These are phyloP conservation scores for Tetracladium maxilliforme DNA, from an alignment of 2,329 filamentous ascomycete genomes.

Conservation along the genomic window DNA sequence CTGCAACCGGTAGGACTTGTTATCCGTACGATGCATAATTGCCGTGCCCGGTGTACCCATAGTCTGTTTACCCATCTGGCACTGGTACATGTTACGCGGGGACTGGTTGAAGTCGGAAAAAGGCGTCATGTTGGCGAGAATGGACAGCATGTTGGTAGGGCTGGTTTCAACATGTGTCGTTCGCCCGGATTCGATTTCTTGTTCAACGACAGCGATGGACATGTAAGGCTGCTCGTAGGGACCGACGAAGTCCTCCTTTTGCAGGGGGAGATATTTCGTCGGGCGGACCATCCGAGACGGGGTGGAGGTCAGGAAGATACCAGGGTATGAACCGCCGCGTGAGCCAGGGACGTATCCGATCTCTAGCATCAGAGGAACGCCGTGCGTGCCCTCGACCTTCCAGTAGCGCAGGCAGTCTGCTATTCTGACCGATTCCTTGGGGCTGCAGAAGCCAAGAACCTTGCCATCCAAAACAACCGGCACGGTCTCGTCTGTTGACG, in stretches of 20 bases:
- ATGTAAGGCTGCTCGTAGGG: conserved; percentile 96
- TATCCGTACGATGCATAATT: conserved; percentile 77
- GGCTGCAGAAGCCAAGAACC: conserved; percentile 81
- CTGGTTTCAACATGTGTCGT: conserved; percentile 90
- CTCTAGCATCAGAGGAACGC: conserved; percentile 72
- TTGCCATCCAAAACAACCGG: conserved; percentile 82
- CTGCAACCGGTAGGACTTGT: conserved; percentile 90
- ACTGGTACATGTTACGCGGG: conserved; percentile 97
- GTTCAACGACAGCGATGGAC: conserved; percentile 85
- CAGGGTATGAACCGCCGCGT: conserved; percentile 86
- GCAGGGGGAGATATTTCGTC: conserved; percentile 80
- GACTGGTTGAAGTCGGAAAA: conserved; percentile 99
- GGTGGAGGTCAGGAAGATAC: conserved; percentile 83
- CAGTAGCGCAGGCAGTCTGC: conserved; percentile 81
- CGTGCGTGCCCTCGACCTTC: conserved; percentile 81
- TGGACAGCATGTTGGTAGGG: conserved; percentile 93
- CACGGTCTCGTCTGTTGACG: conserved; percentile 69
- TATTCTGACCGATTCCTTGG: conserved; percentile 67
- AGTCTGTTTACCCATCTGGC: conserved; percentile 98
- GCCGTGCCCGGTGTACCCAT: conserved; percentile 94
- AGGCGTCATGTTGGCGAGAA: conserved; percentile 95
- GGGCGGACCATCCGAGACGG: conserved; percentile 79
- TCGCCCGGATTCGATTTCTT: conserved; percentile 74
- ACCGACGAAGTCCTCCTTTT: conserved; percentile 77
- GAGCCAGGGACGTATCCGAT: conserved; percentile 85